phyloP scores from a whole-genome alignment of 257 asterid genomes.

The Lithospermum erythrorhizon region DNA sequence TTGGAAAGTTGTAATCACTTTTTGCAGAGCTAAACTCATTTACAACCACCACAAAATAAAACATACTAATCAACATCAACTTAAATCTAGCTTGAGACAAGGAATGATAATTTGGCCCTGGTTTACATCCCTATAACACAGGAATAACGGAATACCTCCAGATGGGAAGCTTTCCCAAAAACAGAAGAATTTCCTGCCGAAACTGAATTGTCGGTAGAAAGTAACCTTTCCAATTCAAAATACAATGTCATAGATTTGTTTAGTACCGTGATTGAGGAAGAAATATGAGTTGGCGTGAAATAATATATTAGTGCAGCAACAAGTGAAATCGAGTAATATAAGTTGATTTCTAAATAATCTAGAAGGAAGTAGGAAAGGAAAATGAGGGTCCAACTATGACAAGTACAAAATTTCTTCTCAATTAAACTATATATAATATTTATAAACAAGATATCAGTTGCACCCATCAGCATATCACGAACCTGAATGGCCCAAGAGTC shows the following conservation, averaged over 20 bases:
- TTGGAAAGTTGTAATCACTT: no score
- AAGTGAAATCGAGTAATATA: no score
- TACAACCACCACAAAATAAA: no score
- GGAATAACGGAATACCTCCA: not conserved
- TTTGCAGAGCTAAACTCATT: no score
- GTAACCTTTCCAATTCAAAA: not conserved
- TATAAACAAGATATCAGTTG: no score
- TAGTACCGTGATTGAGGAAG: not conserved
- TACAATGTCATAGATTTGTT: not conserved
- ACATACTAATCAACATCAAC: no score
- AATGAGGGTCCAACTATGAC: not conserved
- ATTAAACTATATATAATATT: no score
- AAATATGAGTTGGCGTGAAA: not conserved
- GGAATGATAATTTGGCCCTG: not conserved
- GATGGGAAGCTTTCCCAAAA: not conserved
- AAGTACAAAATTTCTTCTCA: not conserved
- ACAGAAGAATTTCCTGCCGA: not conserved
- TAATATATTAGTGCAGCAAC: no score
- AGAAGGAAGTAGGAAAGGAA: not conserved
- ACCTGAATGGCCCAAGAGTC: constrained; percentile 94
- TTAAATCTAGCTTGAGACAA: no score
- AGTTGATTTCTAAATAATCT: no score
- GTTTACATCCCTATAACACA: no score
- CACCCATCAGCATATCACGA: constrained; percentile 78
- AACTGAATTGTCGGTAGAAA: not conserved